These are phyloP conservation scores for Wickerhamiella lipophila DNA, from an alignment of 805 yeast genomes.

Conservation along the genomic window DNA sequence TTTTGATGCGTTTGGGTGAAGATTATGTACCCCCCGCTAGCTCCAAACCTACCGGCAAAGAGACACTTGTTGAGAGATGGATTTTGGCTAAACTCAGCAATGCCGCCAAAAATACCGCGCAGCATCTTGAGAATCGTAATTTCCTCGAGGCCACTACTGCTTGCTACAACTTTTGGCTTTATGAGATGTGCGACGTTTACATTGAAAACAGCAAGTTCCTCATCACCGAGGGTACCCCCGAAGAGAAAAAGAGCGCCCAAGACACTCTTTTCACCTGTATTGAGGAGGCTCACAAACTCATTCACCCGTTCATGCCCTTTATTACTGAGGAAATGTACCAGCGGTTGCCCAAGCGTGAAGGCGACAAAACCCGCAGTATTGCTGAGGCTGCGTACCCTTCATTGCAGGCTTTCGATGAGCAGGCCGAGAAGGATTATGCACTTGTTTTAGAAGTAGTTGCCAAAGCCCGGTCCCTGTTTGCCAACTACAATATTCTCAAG, in stretches of 20 bases:
- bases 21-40: conserved; percentile 70
- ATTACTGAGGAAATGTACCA: conserved; percentile 98
- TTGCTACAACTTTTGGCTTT: conserved; percentile 87
- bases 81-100: conserved; percentile 72
- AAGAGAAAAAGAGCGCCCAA: conserved; percentile 77
- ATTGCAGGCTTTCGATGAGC: conserved; percentile 44
- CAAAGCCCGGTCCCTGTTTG: conserved; percentile 79
- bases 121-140: conserved; percentile 67
- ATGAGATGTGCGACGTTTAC: conserved; percentile 92
- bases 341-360: conserved; percentile 77
- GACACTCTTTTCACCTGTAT: conserved; percentile 87
- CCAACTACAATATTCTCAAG: conserved; percentile 81
- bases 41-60: conserved; percentile 49
- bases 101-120: conserved; percentile 52
- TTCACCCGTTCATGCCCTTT: conserved; percentile 98
- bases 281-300: conserved; percentile 80
- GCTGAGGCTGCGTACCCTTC: conserved; percentile 72
- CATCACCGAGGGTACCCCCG: conserved; percentile 80
- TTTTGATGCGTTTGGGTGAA: conserved; percentile 79
- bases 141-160: conserved; percentile 79
- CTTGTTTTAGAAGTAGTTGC: conserved; percentile 75
- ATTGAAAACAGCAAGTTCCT: conserved; percentile 93
- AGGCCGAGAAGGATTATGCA: conserved; percentile 66
- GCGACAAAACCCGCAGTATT: conserved; percentile 59
- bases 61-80: conserved; percentile 93